Percentiles rank a stretch among this genome's conserved stretches.
Conservation (phyloP, 768 basidiomycete species). For the Hortiboletus campestris region DNA sequence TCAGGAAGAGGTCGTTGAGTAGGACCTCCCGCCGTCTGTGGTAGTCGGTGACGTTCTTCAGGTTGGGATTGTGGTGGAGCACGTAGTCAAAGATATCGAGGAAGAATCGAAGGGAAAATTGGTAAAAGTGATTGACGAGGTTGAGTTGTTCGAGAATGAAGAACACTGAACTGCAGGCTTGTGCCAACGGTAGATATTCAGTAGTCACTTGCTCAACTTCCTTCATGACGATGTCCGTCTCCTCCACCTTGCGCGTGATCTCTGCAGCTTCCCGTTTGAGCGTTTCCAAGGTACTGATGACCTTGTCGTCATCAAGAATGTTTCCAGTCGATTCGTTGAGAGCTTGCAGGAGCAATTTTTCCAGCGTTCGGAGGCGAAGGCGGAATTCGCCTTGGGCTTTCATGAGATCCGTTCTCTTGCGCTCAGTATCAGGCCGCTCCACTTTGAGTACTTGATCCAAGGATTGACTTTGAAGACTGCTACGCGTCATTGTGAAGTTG, state of each 20-base stretch:
- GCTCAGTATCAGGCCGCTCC: conserved; percentile 94
- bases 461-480: conserved; percentile 97
- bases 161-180: conserved; percentile 95
- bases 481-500: conserved; percentile 98
- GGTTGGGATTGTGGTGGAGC: conserved; percentile 87
- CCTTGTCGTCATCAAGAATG: conserved; percentile 98
- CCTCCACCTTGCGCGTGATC: conserved; percentile 92
- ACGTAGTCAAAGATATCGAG: conserved; percentile 97
- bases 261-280: conserved; percentile 96
- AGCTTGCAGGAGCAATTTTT: conserved; percentile 89
- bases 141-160: conserved; percentile 96
- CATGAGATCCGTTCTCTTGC: conserved; percentile 93
- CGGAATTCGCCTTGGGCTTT: conserved; percentile 99
- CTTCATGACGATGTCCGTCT: conserved; percentile 93
- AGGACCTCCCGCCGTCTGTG: conserved; percentile 73
- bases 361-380: conserved; percentile 85
- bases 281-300: conserved; percentile 93
- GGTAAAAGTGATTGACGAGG: conserved; percentile 95
- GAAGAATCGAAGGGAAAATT: conserved; percentile 98
- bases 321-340: conserved; percentile 96
- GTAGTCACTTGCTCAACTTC: conserved; percentile 95
- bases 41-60: conserved; percentile 75
- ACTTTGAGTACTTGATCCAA: conserved; percentile 96
- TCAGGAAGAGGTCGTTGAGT: conserved; percentile 83
- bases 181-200: conserved; percentile 91